Evolutionary conservation across 2,329 filamentous ascomycete species (phyloP).

Genomic region (Taxawa tesnikishii): DNA sequence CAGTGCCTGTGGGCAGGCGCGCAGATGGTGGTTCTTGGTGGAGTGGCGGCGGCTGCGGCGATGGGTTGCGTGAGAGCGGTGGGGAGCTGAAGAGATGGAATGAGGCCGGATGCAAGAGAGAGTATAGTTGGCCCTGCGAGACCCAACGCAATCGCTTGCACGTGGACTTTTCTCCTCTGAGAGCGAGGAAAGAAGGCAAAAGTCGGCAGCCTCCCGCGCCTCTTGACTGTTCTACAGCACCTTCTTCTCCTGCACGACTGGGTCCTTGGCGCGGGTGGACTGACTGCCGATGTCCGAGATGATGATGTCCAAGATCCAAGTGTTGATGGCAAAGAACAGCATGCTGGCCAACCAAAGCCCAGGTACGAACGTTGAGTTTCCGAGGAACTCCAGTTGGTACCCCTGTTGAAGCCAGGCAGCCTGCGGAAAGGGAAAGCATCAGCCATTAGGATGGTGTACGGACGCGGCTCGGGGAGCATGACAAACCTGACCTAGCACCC

Average conservation of each 20-base stretch:
- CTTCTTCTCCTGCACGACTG: background rate
- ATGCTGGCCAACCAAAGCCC: slow-evolving; percentile 68
- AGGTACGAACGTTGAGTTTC: slow-evolving; percentile 70
- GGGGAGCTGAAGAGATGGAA: too few relatives aligned
- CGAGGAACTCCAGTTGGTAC: slow-evolving; percentile 45
- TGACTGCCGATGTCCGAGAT: slow-evolving; percentile 51
- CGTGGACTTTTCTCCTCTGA: too few relatives aligned
- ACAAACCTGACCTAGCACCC: slow-evolving; percentile 58
- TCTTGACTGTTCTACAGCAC: too few relatives aligned
- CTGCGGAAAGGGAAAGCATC: slow-evolving; percentile 10
- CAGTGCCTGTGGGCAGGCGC: slow-evolving; percentile 27
- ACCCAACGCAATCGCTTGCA: too few relatives aligned
- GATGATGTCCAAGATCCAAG: slow-evolving; percentile 74
- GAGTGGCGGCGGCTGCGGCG: slow-evolving; percentile 52
- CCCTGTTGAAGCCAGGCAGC: slow-evolving; percentile 38
- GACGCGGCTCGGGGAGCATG: too few relatives aligned
- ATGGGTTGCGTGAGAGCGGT: slow-evolving; percentile 30
- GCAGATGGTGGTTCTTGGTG: slow-evolving; percentile 54
- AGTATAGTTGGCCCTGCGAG: too few relatives aligned
- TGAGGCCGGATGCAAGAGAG: too few relatives aligned
- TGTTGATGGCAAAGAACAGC: slow-evolving; percentile 73
- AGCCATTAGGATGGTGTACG: background rate
- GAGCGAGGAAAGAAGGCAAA: too few relatives aligned
- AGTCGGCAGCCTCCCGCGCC: too few relatives aligned
- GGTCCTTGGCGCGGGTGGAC: too few relatives aligned